Percentiles rank a stretch among this genome's conserved stretches.
Evolutionary conservation across 2,329 filamentous ascomycete genomes (phyloP).

Genomic region (Acarospora socialis): DNA sequence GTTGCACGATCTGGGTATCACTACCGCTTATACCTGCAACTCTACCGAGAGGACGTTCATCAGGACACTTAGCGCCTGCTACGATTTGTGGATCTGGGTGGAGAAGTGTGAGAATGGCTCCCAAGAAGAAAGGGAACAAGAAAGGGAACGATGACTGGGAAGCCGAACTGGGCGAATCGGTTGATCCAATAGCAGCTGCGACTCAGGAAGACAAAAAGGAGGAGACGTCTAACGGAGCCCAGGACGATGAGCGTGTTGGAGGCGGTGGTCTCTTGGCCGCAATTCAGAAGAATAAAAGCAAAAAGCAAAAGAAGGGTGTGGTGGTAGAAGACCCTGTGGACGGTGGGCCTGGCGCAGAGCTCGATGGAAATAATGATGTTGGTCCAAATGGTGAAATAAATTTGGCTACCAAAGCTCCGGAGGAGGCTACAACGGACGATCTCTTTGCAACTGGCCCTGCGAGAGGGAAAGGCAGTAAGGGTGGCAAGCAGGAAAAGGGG

Average conservation of each 20-base stretch:
- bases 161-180: conserved; percentile 69
- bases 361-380: conserved; percentile 19
- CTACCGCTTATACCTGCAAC: too few relatives aligned
- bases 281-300: conserved; percentile 67
- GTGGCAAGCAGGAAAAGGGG: conserved; percentile 35
- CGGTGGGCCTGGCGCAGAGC: conserved; percentile 38
- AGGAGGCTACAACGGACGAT: conserved; percentile 70
- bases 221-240: conserved; percentile 33
- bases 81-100: too few relatives aligned
- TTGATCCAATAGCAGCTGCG: conserved; percentile 45
- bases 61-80: too few relatives aligned
- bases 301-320: conserved; percentile 83
- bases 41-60: too few relatives aligned
- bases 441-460: conserved; percentile 65
- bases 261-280: conserved; percentile 59
- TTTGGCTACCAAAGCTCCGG: conserved; percentile 54
- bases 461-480: conserved; percentile 57
- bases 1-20: too few relatives aligned
- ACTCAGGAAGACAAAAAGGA: conserved; percentile 29
- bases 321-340: conserved; percentile 60
- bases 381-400: conserved; percentile 30
- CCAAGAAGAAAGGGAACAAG: conserved; percentile 91
- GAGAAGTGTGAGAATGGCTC: conserved; percentile 50
- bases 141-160: conserved; percentile 86
- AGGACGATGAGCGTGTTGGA: conserved; percentile 39